Conservation (phyloP, 1,139 yeast genomes). For the Casaregolazyma suthepensis region DNA sequence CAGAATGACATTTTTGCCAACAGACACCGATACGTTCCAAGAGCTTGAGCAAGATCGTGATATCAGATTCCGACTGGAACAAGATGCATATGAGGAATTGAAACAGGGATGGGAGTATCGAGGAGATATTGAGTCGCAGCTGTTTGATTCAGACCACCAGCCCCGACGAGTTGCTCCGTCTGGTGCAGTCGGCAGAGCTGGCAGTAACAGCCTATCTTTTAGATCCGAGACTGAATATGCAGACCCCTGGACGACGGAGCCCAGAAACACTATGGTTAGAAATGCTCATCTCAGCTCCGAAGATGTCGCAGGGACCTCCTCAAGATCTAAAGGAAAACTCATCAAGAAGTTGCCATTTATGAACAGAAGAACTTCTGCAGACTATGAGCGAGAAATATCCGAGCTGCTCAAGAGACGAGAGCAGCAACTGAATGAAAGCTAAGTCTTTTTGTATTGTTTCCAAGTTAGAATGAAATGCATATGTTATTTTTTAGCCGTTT, state of each 20-base stretch:
- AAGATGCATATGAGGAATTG: constrained; percentile 64
- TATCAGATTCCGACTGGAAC: constrained; percentile 65
- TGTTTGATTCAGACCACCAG: background rate
- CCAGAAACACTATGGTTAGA: background rate
- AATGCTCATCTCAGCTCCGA: constrained; percentile 30
- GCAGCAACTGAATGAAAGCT: constrained; percentile 20
- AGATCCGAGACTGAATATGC: constrained; percentile 1
- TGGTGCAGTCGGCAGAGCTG: constrained; percentile 1
- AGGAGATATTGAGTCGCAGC: constrained; percentile 11
- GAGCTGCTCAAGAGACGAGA: constrained; percentile 35
- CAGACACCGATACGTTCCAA: constrained; percentile 75
- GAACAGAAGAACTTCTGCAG: constrained; percentile 26
- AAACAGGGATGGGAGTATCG: constrained; percentile 62
- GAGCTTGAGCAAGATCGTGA: constrained; percentile 64
- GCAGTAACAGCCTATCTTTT: background rate
- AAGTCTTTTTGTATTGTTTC: background rate
- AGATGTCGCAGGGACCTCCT: background rate
- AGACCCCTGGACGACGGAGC: background rate
- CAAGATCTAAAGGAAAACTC: constrained; percentile 31
- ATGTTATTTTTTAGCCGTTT: background rate
- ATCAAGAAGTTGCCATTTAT: constrained; percentile 25
- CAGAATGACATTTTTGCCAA: constrained; percentile 53
- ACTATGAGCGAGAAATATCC: constrained; percentile 35
- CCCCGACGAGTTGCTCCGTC: background rate
- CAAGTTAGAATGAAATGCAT: constrained; percentile 1